Evolutionary conservation across 2,329 filamentous ascomycete species (phyloP), one percentile per base, ranked within the genome.

Genomic region (Waltergamsia citrina): DNA sequence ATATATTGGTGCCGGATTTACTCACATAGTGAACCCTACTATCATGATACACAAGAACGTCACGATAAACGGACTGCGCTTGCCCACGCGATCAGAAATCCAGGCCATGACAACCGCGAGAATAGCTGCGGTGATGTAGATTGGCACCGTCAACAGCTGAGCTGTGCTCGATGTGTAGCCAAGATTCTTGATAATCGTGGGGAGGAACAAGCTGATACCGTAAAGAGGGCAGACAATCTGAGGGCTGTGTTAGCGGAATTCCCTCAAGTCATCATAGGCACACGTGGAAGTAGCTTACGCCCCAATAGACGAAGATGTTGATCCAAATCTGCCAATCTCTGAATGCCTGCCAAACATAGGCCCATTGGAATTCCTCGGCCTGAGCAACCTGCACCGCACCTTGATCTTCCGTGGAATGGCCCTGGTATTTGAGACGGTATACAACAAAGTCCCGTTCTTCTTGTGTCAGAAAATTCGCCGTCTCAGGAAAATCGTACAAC

Each of bases 401-500:
- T 15, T 43, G 33, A 27, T 42, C 8, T 19, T 28, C n/a, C 12
- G 11, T 23, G 34, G 15, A 46, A 37, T 64, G 59, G 6, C 57
- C 59, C 63, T 93, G 85, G 14, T 70, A 70, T 39, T 77, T 78
- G 16, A 94, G 62, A 1, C 86, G 71, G 12, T 73, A 71, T 3
- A 86, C 61, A 0, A 92, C 81, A 30, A 85, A 78, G 1, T 68
- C 71, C 3, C 81, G 71, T 45, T 94, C 85, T 22, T 75, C 71
- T 7, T 76, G 70, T 0, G 74, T 78, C 16, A 94, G 66, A 50
- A 93, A 94, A 0, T 46, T 70, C 1, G 85, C 84, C 17, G 82
- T 76, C 41, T 86, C 84, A 0, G 87, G 87, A 44, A 86, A 93
- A 47, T 94, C 85, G 44, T 84, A 71, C 1, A 93, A 73, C 41